Evolutionary conservation across 2,329 filamentous ascomycete species (phyloP), one percentile per base, ranked within the genome.

Genomic region (Talaromyces sp.): DNA sequence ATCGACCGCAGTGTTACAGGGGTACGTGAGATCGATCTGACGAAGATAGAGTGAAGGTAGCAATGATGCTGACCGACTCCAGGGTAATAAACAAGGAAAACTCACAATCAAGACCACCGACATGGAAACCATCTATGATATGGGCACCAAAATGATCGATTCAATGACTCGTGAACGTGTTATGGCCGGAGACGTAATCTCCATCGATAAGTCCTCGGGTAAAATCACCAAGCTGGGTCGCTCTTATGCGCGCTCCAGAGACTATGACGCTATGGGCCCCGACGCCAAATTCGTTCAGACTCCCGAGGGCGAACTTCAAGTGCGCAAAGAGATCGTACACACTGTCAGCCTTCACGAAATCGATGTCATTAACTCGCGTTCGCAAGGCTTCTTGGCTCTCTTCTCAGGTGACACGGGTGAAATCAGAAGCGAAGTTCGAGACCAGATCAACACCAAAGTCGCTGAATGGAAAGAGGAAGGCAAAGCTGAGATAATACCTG

Each of bases 121-220:
- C 78, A 99, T 99, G 95, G 95, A 99, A 81, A 97, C 95, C 13
- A 91, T 99, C 70, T 99, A 98, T 82, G 95, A 99, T 74, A 97
- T 99, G 93, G 95, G 95, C 69, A 94, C 91, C 70, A 98, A 98
- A 82, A 98, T 99, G 95, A 99, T 99, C 70, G 95, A 99, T 76
- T 93, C 93, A 69, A 97, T 99, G 93, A 97, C 93, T 70, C 98
- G 98, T 81, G 95, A 99, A 83, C 94, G 96, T 73, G 92, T 99
- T 69, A 97, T 98, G 89, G 95, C 95, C 4, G 95, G 95, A 72
- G 95, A 99, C 77, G 95, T 99, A 70, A 96, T 99, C 73, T 96
- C 92, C 65, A 98, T 99, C 72, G 95, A 99, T 83, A 99, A 99
- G 82, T 93, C 94, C 0, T 97, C 93, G 1, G 95, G 95, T 70